A percentile compares a stretch with the other conserved stretches of the same genome.
Evolutionary conservation across 192 early-diverging fungal species (phyloP).

Genomic region (Linderina pennispora): DNA sequence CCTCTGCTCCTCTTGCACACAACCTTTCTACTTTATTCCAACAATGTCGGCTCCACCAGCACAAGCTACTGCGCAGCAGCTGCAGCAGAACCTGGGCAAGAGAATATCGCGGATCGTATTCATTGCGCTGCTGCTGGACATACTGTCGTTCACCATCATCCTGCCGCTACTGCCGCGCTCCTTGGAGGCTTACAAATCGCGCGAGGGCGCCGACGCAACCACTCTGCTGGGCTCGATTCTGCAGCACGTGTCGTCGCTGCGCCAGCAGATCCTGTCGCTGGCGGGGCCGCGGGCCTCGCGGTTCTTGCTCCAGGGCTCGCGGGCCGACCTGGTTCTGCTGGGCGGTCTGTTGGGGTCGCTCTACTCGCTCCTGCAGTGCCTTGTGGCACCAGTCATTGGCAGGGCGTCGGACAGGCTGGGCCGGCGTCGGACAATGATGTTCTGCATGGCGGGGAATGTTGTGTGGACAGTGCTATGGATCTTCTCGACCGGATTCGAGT

Average conservation of each 20-base stretch:
- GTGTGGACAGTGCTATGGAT: conserved; percentile 88
- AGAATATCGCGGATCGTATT: conserved; percentile 57
- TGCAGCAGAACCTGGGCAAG: conserved; percentile 14
- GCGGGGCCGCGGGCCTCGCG: conserved; percentile 25
- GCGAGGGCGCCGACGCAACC: conserved; percentile 32
- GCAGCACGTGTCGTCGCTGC: conserved; percentile 4
- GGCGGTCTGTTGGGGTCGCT: conserved; percentile 89
- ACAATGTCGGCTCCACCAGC: too few relatives aligned
- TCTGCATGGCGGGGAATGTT: conserved; percentile 91
- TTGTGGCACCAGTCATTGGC: conserved; percentile 82
- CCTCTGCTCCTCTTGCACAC: too few relatives aligned
- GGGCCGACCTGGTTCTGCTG: conserved; percentile 68
- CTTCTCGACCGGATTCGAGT: conserved; percentile 72
- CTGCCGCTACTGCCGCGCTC: conserved; percentile 90
- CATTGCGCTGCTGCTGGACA: conserved; percentile 83
- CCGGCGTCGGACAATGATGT: conserved; percentile 70
- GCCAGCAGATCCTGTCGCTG: conserved; percentile 8
- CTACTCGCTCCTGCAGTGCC: conserved; percentile 91
- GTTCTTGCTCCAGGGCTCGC: conserved; percentile 27
- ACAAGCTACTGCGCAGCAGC: too few relatives aligned
- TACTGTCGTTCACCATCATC: conserved; percentile 97
- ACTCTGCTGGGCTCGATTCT: conserved; percentile 38
- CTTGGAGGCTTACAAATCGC: conserved; percentile 75
- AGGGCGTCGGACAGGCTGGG: conserved; percentile 72
- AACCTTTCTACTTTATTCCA: too few relatives aligned